Conservation (phyloP, 106 monocot species). For the Dioscorea dumetorum region DNA sequence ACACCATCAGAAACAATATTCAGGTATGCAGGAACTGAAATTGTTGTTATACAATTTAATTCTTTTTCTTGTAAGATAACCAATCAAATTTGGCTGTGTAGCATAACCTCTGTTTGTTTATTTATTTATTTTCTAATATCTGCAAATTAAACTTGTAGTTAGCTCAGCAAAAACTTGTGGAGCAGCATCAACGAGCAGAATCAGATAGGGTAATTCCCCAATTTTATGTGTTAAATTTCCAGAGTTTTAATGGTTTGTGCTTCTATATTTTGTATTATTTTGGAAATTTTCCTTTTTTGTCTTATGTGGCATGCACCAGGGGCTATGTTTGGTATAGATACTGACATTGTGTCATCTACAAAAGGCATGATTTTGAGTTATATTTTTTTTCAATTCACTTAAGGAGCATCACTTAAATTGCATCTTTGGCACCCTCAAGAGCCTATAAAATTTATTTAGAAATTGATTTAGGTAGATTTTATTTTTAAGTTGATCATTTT, state of each 20-base stretch:
- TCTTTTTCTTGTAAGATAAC: background rate
- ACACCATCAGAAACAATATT: conserved; percentile 34
- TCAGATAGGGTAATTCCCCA: conserved; percentile 13
- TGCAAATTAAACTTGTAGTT: conserved; percentile 18
- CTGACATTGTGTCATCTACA: background rate
- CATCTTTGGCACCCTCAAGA: too few species aligned
- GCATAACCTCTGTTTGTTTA: background rate
- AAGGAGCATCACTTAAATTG: background rate
- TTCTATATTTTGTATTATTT: background rate
- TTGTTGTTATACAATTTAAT: background rate
- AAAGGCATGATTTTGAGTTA: background rate
- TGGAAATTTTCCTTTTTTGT: background rate
- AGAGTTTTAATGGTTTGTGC: background rate
- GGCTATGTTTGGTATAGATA: background rate
- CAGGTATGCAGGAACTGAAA: conserved; percentile 19
- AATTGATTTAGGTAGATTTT: too few species aligned
- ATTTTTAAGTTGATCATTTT: too few species aligned
- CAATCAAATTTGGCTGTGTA: background rate
- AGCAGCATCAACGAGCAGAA: conserved; percentile 11
- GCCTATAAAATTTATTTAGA: too few species aligned
- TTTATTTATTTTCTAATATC: background rate
- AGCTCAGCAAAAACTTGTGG: conserved; percentile 28
- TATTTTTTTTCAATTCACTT: background rate
- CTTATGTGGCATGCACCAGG: background rate
- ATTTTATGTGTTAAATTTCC: background rate